Percentiles rank a stretch among this genome's conserved stretches.
These are phyloP conservation scores for Penicillium tannophilum DNA, from an alignment of 495 filamentous ascomycete species.

Conservation along the genomic window DNA sequence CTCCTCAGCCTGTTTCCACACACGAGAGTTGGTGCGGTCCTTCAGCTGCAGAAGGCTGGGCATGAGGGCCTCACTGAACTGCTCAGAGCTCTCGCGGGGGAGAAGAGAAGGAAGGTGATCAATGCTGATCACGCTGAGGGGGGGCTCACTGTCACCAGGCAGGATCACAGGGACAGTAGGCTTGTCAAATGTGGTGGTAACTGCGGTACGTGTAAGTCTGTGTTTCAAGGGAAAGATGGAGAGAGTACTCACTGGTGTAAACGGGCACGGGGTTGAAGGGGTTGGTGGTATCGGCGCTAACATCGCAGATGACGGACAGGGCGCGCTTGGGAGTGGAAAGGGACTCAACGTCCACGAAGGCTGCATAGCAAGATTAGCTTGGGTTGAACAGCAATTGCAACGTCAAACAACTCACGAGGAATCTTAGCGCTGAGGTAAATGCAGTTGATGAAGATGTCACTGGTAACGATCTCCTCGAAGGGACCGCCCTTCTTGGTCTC, in stretches of 20 bases:
- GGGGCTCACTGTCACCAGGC: constrained; percentile 54
- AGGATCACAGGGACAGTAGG: constrained; percentile 74
- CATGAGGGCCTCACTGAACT: constrained; percentile 78
- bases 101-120: constrained; percentile 89
- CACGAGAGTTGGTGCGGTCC: constrained; percentile 66
- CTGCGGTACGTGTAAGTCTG: not conserved
- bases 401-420: constrained; percentile 1
- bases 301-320: constrained; percentile 86
- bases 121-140: constrained; percentile 78
- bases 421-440: constrained; percentile 78
- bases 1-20: constrained; percentile 83
- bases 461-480: constrained; percentile 76
- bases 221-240: not conserved
- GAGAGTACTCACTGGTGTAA: constrained; percentile 55
- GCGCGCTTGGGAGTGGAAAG: constrained; percentile 69
- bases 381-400: not conserved
- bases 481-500: constrained; percentile 82
- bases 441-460: constrained; percentile 84
- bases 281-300: constrained; percentile 76
- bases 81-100: constrained; percentile 83
- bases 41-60: constrained; percentile 79
- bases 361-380: not conserved
- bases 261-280: constrained; percentile 81
- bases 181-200: constrained; percentile 78
- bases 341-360: constrained; percentile 71